Evolutionary conservation across 1,284 basidiomycete species (phyloP).

Genomic region (Cystobasidiaceae sp.): DNA sequence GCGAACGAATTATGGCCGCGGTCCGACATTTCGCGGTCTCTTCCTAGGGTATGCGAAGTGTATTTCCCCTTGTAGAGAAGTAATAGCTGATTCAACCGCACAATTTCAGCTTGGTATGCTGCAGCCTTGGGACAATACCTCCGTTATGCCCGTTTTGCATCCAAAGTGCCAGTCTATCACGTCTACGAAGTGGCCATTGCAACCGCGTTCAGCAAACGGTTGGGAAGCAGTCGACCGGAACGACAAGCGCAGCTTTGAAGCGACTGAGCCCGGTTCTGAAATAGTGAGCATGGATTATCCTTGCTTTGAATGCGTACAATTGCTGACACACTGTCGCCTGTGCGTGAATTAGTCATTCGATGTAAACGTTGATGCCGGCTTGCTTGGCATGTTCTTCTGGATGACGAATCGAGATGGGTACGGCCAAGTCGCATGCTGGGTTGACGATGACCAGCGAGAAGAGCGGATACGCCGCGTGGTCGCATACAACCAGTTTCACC

Average conservation of each 20-base stretch:
- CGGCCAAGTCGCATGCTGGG: constrained; percentile 23
- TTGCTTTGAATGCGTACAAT: neutral
- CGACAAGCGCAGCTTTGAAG: constrained; percentile 30
- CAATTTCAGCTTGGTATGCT: constrained; percentile 18
- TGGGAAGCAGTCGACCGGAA: constrained; percentile 29
- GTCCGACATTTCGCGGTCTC: constrained; percentile 7
- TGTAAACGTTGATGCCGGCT: constrained; percentile 13
- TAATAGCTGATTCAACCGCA: neutral
- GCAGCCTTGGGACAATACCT: constrained; percentile 18
- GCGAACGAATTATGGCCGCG: constrained; percentile 6
- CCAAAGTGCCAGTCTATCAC: constrained; percentile 31
- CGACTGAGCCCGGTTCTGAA: constrained; percentile 13
- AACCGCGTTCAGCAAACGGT: constrained; percentile 2
- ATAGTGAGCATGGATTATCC: neutral
- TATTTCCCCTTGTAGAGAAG: neutral
- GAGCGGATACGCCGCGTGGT: constrained; percentile 18
- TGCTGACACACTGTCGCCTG: neutral
- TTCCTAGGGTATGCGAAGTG: constrained; percentile 1
- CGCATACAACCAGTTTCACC: neutral
- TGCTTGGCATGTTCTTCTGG: constrained; percentile 31
- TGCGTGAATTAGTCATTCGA: constrained; percentile 6
- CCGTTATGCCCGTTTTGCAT: constrained; percentile 5
- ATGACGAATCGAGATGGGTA: constrained; percentile 19
- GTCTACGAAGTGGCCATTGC: constrained; percentile 19
- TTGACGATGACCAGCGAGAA: constrained; percentile 26